Evolutionary conservation across 2,329 filamentous ascomycete species (phyloP), one percentile per base, ranked within the genome.

Genomic region (Acrodontium crateriforme): DNA sequence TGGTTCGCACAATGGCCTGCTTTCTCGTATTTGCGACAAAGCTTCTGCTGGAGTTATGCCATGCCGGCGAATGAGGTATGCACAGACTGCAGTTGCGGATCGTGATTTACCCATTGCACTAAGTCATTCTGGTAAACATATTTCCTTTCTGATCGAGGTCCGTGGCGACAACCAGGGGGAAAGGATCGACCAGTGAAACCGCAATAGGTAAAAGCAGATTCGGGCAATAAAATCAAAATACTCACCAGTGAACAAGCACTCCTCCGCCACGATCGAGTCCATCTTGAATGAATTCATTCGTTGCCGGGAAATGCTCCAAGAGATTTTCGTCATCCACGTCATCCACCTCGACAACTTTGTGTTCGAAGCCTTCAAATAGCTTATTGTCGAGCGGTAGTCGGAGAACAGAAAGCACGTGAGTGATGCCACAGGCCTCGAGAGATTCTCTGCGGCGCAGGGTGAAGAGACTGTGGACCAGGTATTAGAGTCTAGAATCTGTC

Each of bases 41-140:
- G 85, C 84, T 24, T 78, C 72, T 39, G 62, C 52, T 32, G 67
- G 60, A 40, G 58, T 61, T 41, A 68, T 57, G 41, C 54, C 50
- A 45, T 61, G 53, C 33, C 55, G 54, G 38, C 67, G 63, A 53
- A 95, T 77, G 27, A 95, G 63, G 55, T 85, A 95, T 36, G 89
- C 87, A 32, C 91, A 69, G 30, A 82, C 69, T 40, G 81, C 71
- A 17, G 83, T 77, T 40, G 87, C 80, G 25, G 87, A 95, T 34
- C 89, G 80, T 18, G 85, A 94, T 58, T 91, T 92, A 29, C 89
- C 89, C 74, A 93, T 93, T 13, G 84, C 87, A 65, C 89, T 49
- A 22, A 22, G 20, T 8, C 10, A 4, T 22, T 22, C 10, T 4
- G 20, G 4, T n/a, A 8, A 22, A 4, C n/a, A 22, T 12, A 8